Evolutionary conservation across 2,329 filamentous ascomycete species (phyloP), one percentile per base, ranked within the genome.

Genomic region (Alternaria triticimaculans): DNA sequence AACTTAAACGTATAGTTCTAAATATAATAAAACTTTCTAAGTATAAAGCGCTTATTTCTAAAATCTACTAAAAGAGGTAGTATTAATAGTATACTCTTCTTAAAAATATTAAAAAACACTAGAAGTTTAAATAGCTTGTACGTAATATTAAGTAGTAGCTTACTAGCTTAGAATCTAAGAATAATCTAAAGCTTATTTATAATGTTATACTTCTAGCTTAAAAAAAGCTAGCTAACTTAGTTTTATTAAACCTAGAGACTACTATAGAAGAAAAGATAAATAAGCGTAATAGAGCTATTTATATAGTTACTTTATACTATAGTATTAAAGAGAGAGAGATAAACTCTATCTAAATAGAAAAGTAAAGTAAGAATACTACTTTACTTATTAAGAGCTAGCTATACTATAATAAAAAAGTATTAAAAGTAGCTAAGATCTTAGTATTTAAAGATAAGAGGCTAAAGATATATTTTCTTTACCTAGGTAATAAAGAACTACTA

Each of bases 91-190:
- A 60, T 1, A 20, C 57, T 43, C 49, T 60, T 54, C n/a, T 60
- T 26, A 46, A 54, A 7, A 15, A 28, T 3, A 15, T 60, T 15
- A 60, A 60, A n/a, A 20, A 48, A 60, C 15, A 12, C 28, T 65
- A 18, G 56, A 60, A 65, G 55, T 63, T 51, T 59, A 33, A 65
- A 55, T 48, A 65, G 60, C 60, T 33, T 26, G 46, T 66, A 46
- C 60, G 57, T 61, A 48, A 71, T 67, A 55, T 72, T 14, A 48
- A 72, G 61, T 44, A 46, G 60, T 62, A 71, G 61, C 68, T 72
- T 65, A 49, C 65, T 62, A 33, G 67, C 18, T 60, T 60, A 60
- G 57, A 54, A 28, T 21, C 49, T 48, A 63, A 60, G 23, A 55
- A 68, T 10, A 12, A 63, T 25, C 44, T 53, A 15, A 33, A 66